Evolutionary conservation across 768 basidiomycete species (phyloP).

Genomic region (Collybiopsis luxurians): DNA sequence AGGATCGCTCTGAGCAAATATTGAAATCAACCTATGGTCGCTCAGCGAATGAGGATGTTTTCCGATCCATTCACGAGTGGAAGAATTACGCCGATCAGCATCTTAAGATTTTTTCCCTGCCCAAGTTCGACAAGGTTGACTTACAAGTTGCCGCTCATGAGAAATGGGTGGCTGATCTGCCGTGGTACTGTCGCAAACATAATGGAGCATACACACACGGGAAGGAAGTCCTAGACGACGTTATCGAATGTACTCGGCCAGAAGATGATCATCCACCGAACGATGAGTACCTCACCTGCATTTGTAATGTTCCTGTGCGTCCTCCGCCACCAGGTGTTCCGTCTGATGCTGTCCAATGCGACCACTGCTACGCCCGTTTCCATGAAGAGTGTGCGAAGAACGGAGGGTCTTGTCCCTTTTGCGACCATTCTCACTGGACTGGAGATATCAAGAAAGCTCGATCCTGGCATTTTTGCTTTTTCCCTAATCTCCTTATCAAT

Average conservation of each 20-base stretch:
- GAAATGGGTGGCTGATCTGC: slow-evolving; percentile 70
- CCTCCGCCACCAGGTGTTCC: slow-evolving; percentile 72
- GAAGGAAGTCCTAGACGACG: slow-evolving; percentile 67
- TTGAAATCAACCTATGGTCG: slow-evolving; percentile 60
- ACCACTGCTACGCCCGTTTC: slow-evolving; percentile 85
- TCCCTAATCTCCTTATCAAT: slow-evolving; percentile 63
- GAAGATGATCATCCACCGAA: slow-evolving; percentile 78
- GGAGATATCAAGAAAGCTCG: slow-evolving; percentile 80
- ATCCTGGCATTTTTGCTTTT: slow-evolving; percentile 79
- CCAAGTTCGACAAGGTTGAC: slow-evolving; percentile 71
- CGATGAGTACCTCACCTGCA: slow-evolving; percentile 85
- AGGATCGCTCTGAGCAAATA: slow-evolving; percentile 72
- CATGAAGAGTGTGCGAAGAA: slow-evolving; percentile 83
- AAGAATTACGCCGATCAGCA: slow-evolving; percentile 67
- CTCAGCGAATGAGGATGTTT: slow-evolving; percentile 59
- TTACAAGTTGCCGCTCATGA: slow-evolving; percentile 64
- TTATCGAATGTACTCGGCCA: slow-evolving; percentile 67
- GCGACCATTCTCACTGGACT: slow-evolving; percentile 90
- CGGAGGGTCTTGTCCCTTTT: slow-evolving; percentile 91
- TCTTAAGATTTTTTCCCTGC: slow-evolving; percentile 69
- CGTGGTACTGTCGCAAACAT: slow-evolving; percentile 78
- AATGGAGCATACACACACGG: slow-evolving; percentile 49
- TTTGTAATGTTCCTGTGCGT: slow-evolving; percentile 72
- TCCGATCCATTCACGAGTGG: slow-evolving; percentile 75
- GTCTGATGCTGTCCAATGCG: slow-evolving; percentile 88